Base-by-base conservation (phyloP, 129 eudicot species). In the Ambrosia trifida region DNA sequence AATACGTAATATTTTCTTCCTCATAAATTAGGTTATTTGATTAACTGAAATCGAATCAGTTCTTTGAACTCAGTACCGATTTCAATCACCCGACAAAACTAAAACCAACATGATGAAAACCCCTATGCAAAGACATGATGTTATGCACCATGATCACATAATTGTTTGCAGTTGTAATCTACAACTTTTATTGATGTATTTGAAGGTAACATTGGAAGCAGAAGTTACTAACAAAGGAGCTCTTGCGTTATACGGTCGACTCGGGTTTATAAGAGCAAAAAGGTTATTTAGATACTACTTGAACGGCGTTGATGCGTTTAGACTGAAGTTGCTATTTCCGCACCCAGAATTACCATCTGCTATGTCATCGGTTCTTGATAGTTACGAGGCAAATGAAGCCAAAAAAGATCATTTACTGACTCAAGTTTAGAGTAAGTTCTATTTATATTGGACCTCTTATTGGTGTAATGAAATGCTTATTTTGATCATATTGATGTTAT, bases 191-290 rank as follows among this genome's bases (percentile, higher is more conserved):
- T 46, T 12, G 52, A 14, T 46, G 53, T 13, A 47, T 3, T 47
- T 47, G 53, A 11, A 47, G 53, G 17, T n/a, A 12, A 47, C n/a
- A 28, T 72, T 93, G 68, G 98, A 93, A 84, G 96, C 98, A 50
- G 96, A 93, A 78, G 98, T 93, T 73, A 93, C 98, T 61, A 93
- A 93, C 73, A 93, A 93, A 58, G 96, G 96, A 36, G 98, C 96
- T 7, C 91, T 93, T 70, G 98, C 96, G 43, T 78, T 93, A 49
- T 93, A 47, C 16, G 53, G 96, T 6, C 86, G 96, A 7, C 84
- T 93, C 16, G 96, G 98, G 20, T 93, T 93, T 79, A 85, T 93
- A 49, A 85, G 96, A 79, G 95, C 98, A 60, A 93, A 93, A 75
- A 84, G 98, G 79, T 88, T 93, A 44, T 93, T 89, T 66, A 69